Evolutionary conservation across 2,329 filamentous ascomycete species (phyloP), one percentile per base, ranked within the genome.

Genomic region (Scedosporium minutisporum): DNA sequence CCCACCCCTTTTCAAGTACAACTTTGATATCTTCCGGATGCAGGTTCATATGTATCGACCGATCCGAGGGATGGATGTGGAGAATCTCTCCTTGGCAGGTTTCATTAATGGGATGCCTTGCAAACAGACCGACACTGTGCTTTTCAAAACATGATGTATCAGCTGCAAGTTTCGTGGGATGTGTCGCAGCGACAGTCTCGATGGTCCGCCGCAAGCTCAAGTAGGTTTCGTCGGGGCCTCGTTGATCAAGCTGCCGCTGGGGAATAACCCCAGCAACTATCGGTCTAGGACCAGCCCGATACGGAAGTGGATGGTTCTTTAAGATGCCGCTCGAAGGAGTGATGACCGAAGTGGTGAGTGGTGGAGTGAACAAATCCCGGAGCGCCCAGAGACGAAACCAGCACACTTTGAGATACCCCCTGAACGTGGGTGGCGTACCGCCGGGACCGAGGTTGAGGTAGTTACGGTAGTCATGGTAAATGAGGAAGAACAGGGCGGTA

Each of bases 31-130:
- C 91, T 51, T 87, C 83, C 0, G 90, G 90, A 69, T 95, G 90
- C 61, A 96, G 79, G 58, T 86, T 90, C 75, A 95, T 79, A 73
- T 96, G 91, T 81, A 95, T 79, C 3, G 86, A 89, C 65, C 88
- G 84, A 67, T 95, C 91, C 25, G 82, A 86, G 58, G 87, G 83
- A 73, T 96, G 91, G 10, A 91, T 84, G 72, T 96, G 91, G 68
- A 85, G 89, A 53, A 96, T 83, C 74, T 96, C 91, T n/a, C 90
- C 90, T 67, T 87, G 84, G 68, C 88, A 91, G 10, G 86, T 90
- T 33, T 84, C 82, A 70, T 88, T 88, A 65, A 88, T 78, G 0
- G 87, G 87, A 60, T 82, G 78, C 2, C 76, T 78, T 1, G 88
- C 82, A 73, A 93, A 95, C 0, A 96, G 80, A 0, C 87, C 90